phyloP scores from a whole-genome alignment of 73 alveolate genomes.

The Tetrahymena thermophila region DNA sequence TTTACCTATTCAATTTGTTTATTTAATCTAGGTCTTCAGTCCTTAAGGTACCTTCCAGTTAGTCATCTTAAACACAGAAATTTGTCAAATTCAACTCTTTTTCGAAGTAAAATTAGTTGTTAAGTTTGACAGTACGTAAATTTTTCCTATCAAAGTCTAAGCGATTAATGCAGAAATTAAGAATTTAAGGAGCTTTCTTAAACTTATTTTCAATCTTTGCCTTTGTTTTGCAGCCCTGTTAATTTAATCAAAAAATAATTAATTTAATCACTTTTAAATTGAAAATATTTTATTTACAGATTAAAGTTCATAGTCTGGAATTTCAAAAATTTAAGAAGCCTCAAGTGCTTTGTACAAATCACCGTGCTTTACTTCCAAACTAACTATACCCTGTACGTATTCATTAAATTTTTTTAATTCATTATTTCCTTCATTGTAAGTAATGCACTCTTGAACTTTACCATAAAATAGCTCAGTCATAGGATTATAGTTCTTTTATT shows the following conservation, averaged over 20 bases:
- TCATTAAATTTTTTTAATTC: not conserved
- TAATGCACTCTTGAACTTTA: not conserved
- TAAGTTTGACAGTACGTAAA: not conserved
- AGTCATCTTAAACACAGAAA: not conserved
- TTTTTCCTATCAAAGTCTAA: not conserved
- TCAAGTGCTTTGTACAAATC: not conserved
- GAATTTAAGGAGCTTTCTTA: not conserved
- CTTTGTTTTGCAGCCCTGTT: not conserved
- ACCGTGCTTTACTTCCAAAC: not conserved
- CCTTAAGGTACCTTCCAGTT: not conserved
- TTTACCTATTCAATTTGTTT: not conserved
- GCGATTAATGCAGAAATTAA: not conserved
- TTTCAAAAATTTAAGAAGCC: not conserved
- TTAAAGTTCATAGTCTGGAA: not conserved
- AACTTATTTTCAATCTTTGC: not conserved
- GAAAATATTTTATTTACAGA: not conserved
- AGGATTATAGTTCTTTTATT: not conserved
- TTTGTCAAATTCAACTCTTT: not conserved
- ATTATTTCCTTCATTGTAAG: not conserved
- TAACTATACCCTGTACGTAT: not conserved
- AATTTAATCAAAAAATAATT: not conserved
- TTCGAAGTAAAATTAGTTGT: not conserved
- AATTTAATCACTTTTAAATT: not conserved
- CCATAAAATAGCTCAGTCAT: not conserved
- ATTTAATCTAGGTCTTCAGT: not conserved